These are phyloP conservation scores for Leavenworthia alabamica DNA, from an alignment of 345 rosid species.

Conservation along the genomic window DNA sequence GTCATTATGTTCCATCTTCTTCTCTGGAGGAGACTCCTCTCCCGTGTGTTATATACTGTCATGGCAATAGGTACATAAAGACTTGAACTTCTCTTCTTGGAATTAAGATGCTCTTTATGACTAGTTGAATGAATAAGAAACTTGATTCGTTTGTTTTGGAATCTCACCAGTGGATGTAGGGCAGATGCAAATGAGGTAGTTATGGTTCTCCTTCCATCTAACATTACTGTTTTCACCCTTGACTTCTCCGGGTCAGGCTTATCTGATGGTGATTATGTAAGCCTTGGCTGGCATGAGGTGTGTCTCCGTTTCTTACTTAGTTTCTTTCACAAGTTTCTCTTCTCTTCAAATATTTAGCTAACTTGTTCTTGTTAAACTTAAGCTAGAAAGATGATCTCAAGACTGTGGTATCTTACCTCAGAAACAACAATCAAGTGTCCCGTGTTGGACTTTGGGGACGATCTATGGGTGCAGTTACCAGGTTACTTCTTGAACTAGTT, in stretches of 20 bases:
- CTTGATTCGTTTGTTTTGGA: constrained; percentile 25
- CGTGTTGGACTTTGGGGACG: constrained; percentile 98
- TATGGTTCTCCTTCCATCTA: constrained; percentile 82
- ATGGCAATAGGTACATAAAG: constrained; percentile 72
- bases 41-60: constrained; percentile 96
- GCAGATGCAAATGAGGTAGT: constrained; percentile 99
- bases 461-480: constrained; percentile 98
- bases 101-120: not conserved
- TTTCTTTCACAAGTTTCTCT: not conserved
- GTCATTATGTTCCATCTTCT: constrained; percentile 74
- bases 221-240: constrained; percentile 87
- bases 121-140: not conserved
- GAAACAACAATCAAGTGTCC: constrained; percentile 64
- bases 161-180: constrained; percentile 79
- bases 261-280: constrained; percentile 92
- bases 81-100: not conserved
- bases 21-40: constrained; percentile 61
- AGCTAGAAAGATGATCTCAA: constrained; percentile 87
- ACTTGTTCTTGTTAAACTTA: constrained; percentile 13
- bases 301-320: constrained; percentile 20
- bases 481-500: constrained; percentile 43
- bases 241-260: constrained; percentile 98
- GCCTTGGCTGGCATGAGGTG: constrained; percentile 98
- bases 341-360: constrained; percentile 15
- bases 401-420: constrained; percentile 74